Conservation (phyloP, 805 yeast species). For the Lachancea fermentati region DNA sequence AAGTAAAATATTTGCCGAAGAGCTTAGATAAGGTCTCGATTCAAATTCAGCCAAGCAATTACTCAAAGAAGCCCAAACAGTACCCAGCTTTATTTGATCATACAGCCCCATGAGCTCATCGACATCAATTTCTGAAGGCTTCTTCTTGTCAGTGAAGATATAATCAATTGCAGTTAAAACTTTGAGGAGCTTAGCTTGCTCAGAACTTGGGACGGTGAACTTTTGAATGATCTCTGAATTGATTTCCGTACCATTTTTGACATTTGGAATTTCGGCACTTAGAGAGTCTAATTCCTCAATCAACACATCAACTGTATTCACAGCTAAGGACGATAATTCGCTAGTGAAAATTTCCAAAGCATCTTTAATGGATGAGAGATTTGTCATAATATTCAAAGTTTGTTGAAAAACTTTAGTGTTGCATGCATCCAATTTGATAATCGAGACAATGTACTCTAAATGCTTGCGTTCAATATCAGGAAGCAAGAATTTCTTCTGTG, state of each 20-base stretch:
- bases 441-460: slow-evolving; percentile 55
- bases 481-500: slow-evolving; percentile 35
- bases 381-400: slow-evolving; percentile 74
- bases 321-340: slow-evolving; percentile 62
- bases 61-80: slow-evolving; percentile 80
- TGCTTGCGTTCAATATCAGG: slow-evolving; percentile 63
- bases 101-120: slow-evolving; percentile 57
- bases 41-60: slow-evolving; percentile 62
- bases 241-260: slow-evolving; percentile 39
- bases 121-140: slow-evolving; percentile 24
- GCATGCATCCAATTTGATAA: slow-evolving; percentile 76
- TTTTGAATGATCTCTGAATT: slow-evolving; percentile 52
- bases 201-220: slow-evolving; percentile 75
- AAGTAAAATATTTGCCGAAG: slow-evolving; percentile 71
- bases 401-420: slow-evolving; percentile 81
- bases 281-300: slow-evolving; percentile 50
- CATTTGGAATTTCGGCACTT: slow-evolving; percentile 38
- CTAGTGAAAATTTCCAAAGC: slow-evolving; percentile 61
- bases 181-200: slow-evolving; percentile 82
- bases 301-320: slow-evolving; percentile 48
- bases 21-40: slow-evolving; percentile 47
- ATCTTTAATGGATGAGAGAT: slow-evolving; percentile 54
- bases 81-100: slow-evolving; percentile 61
- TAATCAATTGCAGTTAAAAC: slow-evolving; percentile 85
- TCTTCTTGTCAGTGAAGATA: slow-evolving; percentile 46